Evolutionary conservation across 2,329 filamentous ascomycete genomes (phyloP), one percentile per base, ranked within the genome.

Genomic region (Microcyclosporella mali): DNA sequence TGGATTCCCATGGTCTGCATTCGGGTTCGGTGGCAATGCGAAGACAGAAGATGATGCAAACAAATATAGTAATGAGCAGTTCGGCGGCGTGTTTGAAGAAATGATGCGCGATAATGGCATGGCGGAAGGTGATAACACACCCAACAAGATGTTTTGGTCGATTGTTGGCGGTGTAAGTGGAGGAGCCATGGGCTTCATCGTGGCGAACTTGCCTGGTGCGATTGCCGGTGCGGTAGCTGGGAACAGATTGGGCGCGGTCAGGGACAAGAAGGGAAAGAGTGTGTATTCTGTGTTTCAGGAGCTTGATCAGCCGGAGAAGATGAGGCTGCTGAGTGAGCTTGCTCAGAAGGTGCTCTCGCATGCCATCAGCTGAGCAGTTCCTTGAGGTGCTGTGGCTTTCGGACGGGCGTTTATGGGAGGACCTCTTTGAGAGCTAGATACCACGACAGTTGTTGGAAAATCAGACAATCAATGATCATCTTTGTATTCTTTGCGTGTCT

Each of bases 261-360:
- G 92, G 43, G 92, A 98, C 68, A 81, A 85, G 25, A 88, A 82
- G 67, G 89, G 89, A 16, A 97, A 95, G 81, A 94, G 87, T 61
- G 92, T 98, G 4, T 97, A 94, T 66, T 74, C 81, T 19, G 92
- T 95, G 12, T 97, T 90, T 64, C 81, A 87, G 72, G 85, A 95
- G 56, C 71, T 98, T 59, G 88, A 88, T 38, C 84, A 88, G 65
- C 75, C 74, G 38, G 89, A 95, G 59, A 84, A 87, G 60, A 81
- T 88, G 41, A 81, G 81, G 64, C 66, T 98, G 57, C 71, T 97
- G 48, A 84, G 82, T 61, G 85, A 94, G 66, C 67, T 97, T 60
- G 90, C 90, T 1, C 81, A 82, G 21, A 90, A 86, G 66, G 84
- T 95, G 1, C 89, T 95, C 61, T 85, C 84, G 50, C 84, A 88